These are phyloP conservation scores for Adansonia digitata DNA, from an alignment of 345 rosid species.

Conservation along the genomic window DNA sequence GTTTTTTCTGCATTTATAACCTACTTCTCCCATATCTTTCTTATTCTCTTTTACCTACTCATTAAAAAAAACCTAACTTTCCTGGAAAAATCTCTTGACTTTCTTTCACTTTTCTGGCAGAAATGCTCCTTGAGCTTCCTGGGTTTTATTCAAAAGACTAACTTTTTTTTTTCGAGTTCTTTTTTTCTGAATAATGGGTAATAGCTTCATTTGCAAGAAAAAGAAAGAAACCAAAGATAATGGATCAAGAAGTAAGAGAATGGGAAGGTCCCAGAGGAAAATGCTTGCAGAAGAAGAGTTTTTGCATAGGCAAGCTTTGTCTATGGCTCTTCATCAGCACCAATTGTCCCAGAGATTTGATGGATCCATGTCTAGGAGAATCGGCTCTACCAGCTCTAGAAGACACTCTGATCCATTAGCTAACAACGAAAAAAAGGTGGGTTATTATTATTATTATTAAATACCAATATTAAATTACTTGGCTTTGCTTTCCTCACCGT, in stretches of 20 bases:
- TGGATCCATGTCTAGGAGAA: slow-evolving; percentile 95
- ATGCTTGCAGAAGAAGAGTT: slow-evolving; percentile 79
- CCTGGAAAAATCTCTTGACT: neutral
- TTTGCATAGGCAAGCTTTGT: slow-evolving; percentile 84
- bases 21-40: neutral
- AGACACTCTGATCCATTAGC: slow-evolving; percentile 68
- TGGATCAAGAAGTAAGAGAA: slow-evolving; percentile 76
- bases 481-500: neutral
- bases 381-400: slow-evolving; percentile 77
- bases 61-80: neutral
- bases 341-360: slow-evolving; percentile 89
- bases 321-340: slow-evolving; percentile 90
- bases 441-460: neutral
- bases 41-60: no score
- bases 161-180: neutral
- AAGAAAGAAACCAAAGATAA: slow-evolving; percentile 56
- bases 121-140: slow-evolving; percentile 3
- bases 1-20: neutral
- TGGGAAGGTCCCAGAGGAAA: slow-evolving; percentile 84
- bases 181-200: slow-evolving; percentile 58
- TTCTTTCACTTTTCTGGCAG: neutral
- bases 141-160: slow-evolving; percentile 5
- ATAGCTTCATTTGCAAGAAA: slow-evolving; percentile 59
- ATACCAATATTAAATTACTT: neutral
- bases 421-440: slow-evolving; percentile 63